Percentiles rank a stretch among this genome's conserved stretches.
phyloP scores from a whole-genome alignment of 202 grass and related monocot species.

The Elaeis oleifera region DNA sequence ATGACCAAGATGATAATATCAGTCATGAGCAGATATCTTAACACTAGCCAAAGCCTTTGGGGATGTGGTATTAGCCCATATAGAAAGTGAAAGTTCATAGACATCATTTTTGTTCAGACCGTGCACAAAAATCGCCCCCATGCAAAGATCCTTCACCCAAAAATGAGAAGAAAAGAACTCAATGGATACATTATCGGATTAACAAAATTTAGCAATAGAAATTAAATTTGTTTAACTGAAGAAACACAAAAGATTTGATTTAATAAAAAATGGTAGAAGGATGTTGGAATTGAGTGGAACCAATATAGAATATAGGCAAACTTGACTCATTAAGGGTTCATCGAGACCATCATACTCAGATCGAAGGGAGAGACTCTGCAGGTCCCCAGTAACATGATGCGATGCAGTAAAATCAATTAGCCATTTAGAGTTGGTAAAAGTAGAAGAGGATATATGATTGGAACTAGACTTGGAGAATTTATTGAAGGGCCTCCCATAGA shows the following conservation, averaged over 20 bases:
- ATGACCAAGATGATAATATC: neutral
- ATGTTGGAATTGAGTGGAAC: neutral
- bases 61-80: neutral
- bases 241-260: neutral
- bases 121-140: neutral
- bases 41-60: neutral
- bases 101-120: neutral
- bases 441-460: no score
- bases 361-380: neutral
- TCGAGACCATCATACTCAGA: neutral
- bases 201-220: neutral
- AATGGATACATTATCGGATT: neutral
- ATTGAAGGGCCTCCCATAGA: no score
- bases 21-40: neutral
- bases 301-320: neutral
- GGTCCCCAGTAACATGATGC: no score
- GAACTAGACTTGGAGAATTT: no score
- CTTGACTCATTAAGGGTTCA: neutral
- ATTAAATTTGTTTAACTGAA: slow-evolving; percentile 1
- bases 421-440: no score
- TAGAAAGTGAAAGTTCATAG: neutral
- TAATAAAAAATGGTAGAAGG: neutral
- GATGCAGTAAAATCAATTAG: no score
- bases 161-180: neutral
- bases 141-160: neutral